phyloP scores from a whole-genome alignment of 495 filamentous ascomycete species.

The Monascus purpureus region DNA sequence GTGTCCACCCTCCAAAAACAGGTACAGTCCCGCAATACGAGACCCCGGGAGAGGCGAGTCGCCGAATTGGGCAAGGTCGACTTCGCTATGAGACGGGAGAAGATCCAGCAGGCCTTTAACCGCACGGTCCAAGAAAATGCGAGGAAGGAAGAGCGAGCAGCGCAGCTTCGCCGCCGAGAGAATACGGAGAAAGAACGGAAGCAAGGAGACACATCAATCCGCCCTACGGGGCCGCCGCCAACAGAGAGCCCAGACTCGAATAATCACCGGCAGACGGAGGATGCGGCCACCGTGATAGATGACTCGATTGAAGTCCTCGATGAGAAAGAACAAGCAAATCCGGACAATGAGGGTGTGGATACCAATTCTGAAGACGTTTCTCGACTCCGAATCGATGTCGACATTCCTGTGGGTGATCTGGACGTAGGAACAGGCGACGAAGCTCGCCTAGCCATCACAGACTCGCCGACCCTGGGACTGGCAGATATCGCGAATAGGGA shows the following conservation, averaged over 20 bases:
- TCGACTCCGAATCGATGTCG: constrained; percentile 18
- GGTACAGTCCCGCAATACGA: constrained; percentile 17
- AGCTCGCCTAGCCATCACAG: constrained; percentile 19
- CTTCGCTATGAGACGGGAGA: constrained; percentile 61
- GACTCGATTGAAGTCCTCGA: constrained; percentile 7
- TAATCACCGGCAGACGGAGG: constrained; percentile 5
- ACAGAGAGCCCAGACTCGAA: constrained; percentile 16
- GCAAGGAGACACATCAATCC: constrained; percentile 9
- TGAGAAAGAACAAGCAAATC: constrained; percentile 3
- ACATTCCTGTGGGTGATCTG: constrained; percentile 4
- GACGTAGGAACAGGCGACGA: constrained; percentile 2
- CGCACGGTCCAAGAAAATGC: constrained; percentile 60
- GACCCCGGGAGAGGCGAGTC: constrained; percentile 28
- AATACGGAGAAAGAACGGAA: constrained; percentile 22
- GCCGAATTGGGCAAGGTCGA: constrained; percentile 57
- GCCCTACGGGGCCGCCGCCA: constrained; percentile 6
- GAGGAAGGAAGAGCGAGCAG: constrained; percentile 37
- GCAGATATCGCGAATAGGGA: constrained; percentile 39
- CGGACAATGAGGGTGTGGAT: neutral
- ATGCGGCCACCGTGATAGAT: constrained; percentile 18
- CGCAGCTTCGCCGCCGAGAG: constrained; percentile 27
- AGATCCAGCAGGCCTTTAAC: constrained; percentile 68
- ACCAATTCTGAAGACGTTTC: constrained; percentile 5
- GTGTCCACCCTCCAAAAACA: constrained; percentile 28
- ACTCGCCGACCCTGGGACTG: constrained; percentile 61